Conservation (phyloP, 129 eudicot genomes). For the Tanacetum coccineum region DNA sequence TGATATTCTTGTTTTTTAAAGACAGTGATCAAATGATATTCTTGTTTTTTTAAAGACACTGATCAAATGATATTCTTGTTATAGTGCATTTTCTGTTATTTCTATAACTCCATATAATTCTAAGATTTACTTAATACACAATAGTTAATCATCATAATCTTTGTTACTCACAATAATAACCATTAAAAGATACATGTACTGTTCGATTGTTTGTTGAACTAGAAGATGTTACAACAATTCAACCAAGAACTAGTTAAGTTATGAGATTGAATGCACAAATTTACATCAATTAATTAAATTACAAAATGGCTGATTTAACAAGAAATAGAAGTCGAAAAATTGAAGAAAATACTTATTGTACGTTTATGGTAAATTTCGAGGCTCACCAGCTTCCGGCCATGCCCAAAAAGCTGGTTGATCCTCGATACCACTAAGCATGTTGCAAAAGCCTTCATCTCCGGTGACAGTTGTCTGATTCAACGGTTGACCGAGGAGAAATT, state of each 20-base stretch:
- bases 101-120: too few relatives aligned
- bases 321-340: slow-evolving; percentile 19
- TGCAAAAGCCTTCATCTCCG: slow-evolving; percentile 57
- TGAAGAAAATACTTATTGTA: background rate
- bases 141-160: too few relatives aligned
- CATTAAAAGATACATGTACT: too few relatives aligned
- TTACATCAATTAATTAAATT: slow-evolving; percentile 27
- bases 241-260: background rate
- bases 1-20: too few relatives aligned
- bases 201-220: too few relatives aligned
- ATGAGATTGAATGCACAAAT: slow-evolving; percentile 24
- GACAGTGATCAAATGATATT: too few relatives aligned
- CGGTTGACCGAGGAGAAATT: slow-evolving; percentile 41
- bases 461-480: slow-evolving; percentile 32
- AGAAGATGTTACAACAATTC: slow-evolving; percentile 3
- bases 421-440: slow-evolving; percentile 57
- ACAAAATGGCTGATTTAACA: slow-evolving; percentile 17
- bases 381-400: slow-evolving; percentile 60
- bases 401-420: slow-evolving; percentile 72
- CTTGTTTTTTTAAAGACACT: too few relatives aligned
- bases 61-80: too few relatives aligned
- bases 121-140: too few relatives aligned
- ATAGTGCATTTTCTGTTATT: too few relatives aligned
- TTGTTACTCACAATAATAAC: too few relatives aligned
- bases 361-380: slow-evolving; percentile 8